Conservation (phyloP, 2,329 filamentous ascomycete species). For the Fusarium subglutinans region DNA sequence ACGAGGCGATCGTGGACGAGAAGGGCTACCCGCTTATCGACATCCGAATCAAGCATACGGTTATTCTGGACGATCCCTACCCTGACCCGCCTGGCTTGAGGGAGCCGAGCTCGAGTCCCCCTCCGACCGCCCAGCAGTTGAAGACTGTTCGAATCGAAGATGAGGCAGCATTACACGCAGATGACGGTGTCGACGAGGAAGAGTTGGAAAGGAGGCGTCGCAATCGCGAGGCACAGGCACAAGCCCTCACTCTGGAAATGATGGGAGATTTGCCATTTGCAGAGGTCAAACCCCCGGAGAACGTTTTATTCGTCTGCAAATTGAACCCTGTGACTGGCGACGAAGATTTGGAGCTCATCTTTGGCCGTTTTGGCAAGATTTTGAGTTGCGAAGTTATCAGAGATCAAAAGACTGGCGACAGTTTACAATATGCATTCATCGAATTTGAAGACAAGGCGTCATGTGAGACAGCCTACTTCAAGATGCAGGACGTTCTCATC, state of each 20-base stretch:
- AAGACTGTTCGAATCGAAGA: slow-evolving; percentile 92
- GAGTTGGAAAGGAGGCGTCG: slow-evolving; percentile 81
- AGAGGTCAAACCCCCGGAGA: slow-evolving; percentile 96
- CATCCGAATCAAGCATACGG: slow-evolving; percentile 92
- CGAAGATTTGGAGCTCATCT: slow-evolving; percentile 93
- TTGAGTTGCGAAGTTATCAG: slow-evolving; percentile 95
- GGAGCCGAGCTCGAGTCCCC: slow-evolving; percentile 81
- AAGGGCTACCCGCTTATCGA: slow-evolving; percentile 90
- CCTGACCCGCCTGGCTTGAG: slow-evolving; percentile 80
- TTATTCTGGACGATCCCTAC: slow-evolving; percentile 91
- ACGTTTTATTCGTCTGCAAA: slow-evolving; percentile 98
- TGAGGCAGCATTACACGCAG: slow-evolving; percentile 81
- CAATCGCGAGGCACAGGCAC: slow-evolving; percentile 90
- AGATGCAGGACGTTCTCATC: slow-evolving; percentile 97
- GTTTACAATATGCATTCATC: slow-evolving; percentile 96
- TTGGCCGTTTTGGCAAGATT: slow-evolving; percentile 95
- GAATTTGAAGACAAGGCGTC: slow-evolving; percentile 93
- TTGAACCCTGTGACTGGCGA: slow-evolving; percentile 96
- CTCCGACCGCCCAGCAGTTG: slow-evolving; percentile 84
- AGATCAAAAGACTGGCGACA: slow-evolving; percentile 93
- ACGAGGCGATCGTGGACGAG: slow-evolving; percentile 86
- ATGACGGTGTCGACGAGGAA: slow-evolving; percentile 78
- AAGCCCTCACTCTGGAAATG: slow-evolving; percentile 95
- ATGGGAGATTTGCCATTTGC: slow-evolving; percentile 97
- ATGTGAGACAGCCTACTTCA: slow-evolving; percentile 96